Conservation (phyloP, 2,329 filamentous ascomycete species). For the Penicillium hordei region DNA sequence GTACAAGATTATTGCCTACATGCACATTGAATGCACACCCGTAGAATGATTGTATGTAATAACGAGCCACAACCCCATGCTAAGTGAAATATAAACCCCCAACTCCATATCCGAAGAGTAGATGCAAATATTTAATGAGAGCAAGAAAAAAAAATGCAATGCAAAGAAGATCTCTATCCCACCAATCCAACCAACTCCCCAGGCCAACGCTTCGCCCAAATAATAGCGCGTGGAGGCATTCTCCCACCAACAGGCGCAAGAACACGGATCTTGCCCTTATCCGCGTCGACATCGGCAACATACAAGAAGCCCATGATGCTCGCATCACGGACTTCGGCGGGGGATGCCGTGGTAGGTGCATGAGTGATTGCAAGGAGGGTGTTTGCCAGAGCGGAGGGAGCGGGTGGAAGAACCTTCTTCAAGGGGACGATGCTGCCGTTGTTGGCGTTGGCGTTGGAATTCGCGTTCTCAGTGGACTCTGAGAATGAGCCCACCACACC, state of each 20-base stretch:
- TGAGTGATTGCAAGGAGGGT: slow-evolving; percentile 83
- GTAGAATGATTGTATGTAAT: not conserved
- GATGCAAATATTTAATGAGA: slow-evolving; percentile 1
- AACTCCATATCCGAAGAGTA: slow-evolving; percentile 2
- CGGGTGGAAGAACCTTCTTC: slow-evolving; percentile 64
- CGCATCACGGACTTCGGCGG: slow-evolving; percentile 73
- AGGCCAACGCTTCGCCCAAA: slow-evolving; percentile 79
- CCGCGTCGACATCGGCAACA: slow-evolving; percentile 85
- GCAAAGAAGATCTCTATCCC: slow-evolving; percentile 41
- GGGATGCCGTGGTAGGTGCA: slow-evolving; percentile 66
- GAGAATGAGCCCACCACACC: slow-evolving; percentile 22
- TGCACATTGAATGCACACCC: not conserved
- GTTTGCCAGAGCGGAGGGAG: slow-evolving; percentile 65
- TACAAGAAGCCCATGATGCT: slow-evolving; percentile 92
- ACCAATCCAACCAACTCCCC: slow-evolving; percentile 78
- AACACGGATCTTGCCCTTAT: slow-evolving; percentile 75
- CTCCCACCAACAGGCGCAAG: slow-evolving; percentile 80
- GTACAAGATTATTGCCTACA: not conserved
- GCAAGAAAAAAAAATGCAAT: not conserved
- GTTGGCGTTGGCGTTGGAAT: slow-evolving; percentile 24
- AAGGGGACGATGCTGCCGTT: slow-evolving; percentile 38
- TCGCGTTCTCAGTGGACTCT: slow-evolving; percentile 17
- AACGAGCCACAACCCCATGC: slow-evolving; percentile 5
- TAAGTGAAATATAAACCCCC: not conserved
- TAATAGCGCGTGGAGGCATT: slow-evolving; percentile 73